Percentiles rank a stretch among this genome's conserved stretches.
These are phyloP conservation scores for Pythium aphanidermatum DNA, from an alignment of 352 stramenopile species.

Conservation along the genomic window DNA sequence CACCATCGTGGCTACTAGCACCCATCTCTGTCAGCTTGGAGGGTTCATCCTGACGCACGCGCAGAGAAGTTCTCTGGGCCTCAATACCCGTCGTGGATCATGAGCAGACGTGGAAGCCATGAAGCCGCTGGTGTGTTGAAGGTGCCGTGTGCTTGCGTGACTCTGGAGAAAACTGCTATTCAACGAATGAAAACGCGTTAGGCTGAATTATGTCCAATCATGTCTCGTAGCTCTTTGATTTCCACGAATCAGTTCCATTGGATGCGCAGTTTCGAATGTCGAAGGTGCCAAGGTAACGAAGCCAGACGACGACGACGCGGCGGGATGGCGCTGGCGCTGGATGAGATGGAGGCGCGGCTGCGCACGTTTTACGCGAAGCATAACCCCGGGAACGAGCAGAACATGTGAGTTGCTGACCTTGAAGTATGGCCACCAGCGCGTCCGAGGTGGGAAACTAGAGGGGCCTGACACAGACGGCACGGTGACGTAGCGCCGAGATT, in stretches of 20 bases:
- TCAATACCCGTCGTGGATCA: background rate
- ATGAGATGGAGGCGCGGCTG: slow-evolving; percentile 43
- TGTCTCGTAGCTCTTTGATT: background rate
- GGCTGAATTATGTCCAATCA: slow-evolving; percentile 11
- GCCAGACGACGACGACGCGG: no score
- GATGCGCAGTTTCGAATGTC: no score
- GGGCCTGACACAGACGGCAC: no score
- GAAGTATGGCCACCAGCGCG: background rate
- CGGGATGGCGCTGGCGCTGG: background rate
- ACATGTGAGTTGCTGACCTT: slow-evolving; percentile 45
- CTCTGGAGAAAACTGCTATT: slow-evolving; percentile 3
- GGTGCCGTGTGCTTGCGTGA: slow-evolving; percentile 20
- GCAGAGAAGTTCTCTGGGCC: no score
- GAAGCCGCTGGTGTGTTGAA: slow-evolving; percentile 2
- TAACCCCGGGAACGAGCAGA: slow-evolving; percentile 71
- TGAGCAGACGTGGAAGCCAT: background rate
- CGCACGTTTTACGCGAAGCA: slow-evolving; percentile 66
- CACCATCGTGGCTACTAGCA: no score
- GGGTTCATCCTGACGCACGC: no score
- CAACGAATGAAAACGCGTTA: background rate
- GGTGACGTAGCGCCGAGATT: slow-evolving; percentile 53
- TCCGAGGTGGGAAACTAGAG: no score
- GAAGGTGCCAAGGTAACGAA: no score
- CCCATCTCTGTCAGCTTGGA: no score
- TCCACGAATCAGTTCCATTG: no score